These are phyloP conservation scores for Starmera dryadoides DNA, from an alignment of 805 yeast genomes.

Conservation along the genomic window DNA sequence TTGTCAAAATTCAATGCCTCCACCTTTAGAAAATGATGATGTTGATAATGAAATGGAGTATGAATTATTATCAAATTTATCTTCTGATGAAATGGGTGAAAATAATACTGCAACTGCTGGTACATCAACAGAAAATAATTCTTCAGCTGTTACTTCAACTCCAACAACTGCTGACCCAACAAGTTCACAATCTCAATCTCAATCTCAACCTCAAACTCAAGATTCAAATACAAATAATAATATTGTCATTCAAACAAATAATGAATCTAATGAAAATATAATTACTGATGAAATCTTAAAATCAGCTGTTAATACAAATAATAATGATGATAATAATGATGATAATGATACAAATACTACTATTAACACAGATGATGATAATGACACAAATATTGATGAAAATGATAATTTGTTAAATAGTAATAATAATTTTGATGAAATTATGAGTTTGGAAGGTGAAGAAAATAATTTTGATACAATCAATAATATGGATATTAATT, in stretches of 20 bases:
- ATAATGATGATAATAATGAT: not conserved
- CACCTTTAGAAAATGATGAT: conserved; percentile 18
- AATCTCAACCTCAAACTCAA: conserved; percentile 6
- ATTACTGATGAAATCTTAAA: not conserved
- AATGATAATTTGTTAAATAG: no score
- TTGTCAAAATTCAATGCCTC: conserved; percentile 14
- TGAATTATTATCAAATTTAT: conserved; percentile 23
- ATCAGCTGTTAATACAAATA: not conserved
- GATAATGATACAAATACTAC: no score
- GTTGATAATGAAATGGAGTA: conserved; percentile 17
- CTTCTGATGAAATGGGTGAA: conserved; percentile 10
- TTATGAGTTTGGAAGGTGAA: no score
- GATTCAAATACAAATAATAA: not conserved
- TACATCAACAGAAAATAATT: not conserved
- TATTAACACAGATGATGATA: not conserved
- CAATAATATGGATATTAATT: no score
- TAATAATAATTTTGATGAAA: not conserved
- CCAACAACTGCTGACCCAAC: not conserved
- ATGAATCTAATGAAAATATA: not conserved
- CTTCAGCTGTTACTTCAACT: not conserved
- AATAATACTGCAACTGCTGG: not conserved
- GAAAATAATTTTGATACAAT: no score
- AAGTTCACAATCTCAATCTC: not conserved
- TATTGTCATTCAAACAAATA: not conserved
- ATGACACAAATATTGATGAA: no score